Conservation (phyloP, 768 basidiomycete genomes). For the Suillus plorans region DNA sequence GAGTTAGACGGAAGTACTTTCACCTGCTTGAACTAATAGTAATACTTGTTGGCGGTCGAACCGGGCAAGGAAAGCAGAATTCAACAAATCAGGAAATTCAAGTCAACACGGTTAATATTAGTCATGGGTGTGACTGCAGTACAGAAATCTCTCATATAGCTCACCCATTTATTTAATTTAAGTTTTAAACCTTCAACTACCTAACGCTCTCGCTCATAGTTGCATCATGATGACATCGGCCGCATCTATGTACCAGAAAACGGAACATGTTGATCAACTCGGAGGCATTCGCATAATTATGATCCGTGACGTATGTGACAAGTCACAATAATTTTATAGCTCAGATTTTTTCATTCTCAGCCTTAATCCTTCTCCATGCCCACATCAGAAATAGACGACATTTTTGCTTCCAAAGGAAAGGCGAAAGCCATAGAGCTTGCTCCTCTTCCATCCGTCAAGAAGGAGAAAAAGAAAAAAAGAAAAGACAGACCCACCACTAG, state of each 20-base stretch:
- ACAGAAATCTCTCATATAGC: slow-evolving; percentile 10
- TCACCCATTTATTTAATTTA: background rate
- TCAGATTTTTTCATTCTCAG: slow-evolving; percentile 11
- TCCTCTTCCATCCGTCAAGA: slow-evolving; percentile 34
- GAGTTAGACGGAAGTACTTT: slow-evolving; percentile 8
- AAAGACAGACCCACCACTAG: slow-evolving; percentile 7
- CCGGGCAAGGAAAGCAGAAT: background rate
- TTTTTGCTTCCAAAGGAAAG: slow-evolving; percentile 63
- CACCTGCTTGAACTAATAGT: slow-evolving; percentile 5
- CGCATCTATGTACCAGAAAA: background rate
- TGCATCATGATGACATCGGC: background rate
- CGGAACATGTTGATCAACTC: background rate
- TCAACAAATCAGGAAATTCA: slow-evolving; percentile 7
- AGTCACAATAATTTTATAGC: background rate
- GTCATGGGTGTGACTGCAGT: background rate
- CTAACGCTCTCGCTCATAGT: background rate
- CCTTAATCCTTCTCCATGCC: slow-evolving; percentile 30
- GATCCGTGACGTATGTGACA: background rate
- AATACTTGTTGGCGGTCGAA: slow-evolving; percentile 5
- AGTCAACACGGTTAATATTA: background rate
- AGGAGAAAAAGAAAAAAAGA: slow-evolving; percentile 49
- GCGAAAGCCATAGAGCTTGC: slow-evolving; percentile 21
- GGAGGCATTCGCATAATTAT: background rate
- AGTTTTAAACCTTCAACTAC: background rate
- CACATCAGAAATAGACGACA: slow-evolving; percentile 83